Conservation (phyloP, 371 early-diverging fungal genomes). For the Capniomyces stellatus region DNA sequence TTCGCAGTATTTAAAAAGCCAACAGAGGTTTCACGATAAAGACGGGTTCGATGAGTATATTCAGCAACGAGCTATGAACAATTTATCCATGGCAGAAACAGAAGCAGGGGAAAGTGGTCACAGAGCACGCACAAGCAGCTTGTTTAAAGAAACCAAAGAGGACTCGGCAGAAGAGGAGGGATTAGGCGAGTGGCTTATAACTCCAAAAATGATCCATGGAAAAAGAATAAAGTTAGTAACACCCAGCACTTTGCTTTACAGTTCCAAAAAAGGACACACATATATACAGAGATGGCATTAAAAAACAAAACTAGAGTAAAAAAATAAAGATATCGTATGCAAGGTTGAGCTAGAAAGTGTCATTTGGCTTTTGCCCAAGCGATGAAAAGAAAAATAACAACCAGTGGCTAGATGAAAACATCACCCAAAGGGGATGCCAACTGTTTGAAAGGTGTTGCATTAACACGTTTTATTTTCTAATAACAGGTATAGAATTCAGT, state of each 20-base stretch:
- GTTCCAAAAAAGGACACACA: no score
- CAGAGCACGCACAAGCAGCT: not conserved
- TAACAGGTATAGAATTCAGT: constrained; percentile 57
- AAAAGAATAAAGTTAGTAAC: constrained; percentile 56
- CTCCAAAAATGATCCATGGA: constrained; percentile 77
- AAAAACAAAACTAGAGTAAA: no score
- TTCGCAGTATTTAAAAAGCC: constrained; percentile 47
- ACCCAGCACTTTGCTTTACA: no score
- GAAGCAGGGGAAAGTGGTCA: not conserved
- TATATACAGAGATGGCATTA: no score
- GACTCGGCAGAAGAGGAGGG: not conserved
- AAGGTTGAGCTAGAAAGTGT: no score
- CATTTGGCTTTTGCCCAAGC: no score
- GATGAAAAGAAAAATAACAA: no score
- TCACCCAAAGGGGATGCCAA: no score
- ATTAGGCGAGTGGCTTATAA: constrained; percentile 48
- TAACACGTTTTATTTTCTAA: not conserved
- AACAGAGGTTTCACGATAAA: constrained; percentile 79
- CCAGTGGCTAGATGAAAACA: no score
- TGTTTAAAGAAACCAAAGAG: constrained; percentile 10
- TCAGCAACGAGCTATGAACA: constrained; percentile 2
- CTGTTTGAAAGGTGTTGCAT: no score
- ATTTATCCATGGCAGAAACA: not conserved
- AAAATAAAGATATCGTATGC: no score
- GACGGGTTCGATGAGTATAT: constrained; percentile 14